Percentiles rank a stretch among this genome's conserved stretches.
phyloP scores from a whole-genome alignment of 495 filamentous ascomycete species.

The Glonium stellatum region DNA sequence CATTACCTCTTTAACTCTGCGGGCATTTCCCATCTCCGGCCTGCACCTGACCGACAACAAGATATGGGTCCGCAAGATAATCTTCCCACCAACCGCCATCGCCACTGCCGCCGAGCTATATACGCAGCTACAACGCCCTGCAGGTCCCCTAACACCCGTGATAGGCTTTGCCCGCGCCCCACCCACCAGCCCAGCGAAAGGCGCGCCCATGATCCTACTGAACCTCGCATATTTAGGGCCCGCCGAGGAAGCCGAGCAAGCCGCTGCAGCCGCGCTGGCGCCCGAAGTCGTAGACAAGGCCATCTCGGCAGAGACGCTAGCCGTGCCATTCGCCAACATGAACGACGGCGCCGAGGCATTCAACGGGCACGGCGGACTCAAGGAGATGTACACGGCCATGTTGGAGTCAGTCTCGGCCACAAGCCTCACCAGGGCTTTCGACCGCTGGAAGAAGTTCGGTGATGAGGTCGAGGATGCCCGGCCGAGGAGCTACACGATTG shows the following conservation, averaged over 20 bases:
- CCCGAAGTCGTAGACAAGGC: background rate
- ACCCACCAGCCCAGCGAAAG: constrained; percentile 9
- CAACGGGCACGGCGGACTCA: constrained; percentile 14
- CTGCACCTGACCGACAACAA: constrained; percentile 11
- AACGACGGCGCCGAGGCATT: constrained; percentile 6
- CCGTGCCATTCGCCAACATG: background rate
- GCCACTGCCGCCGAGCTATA: constrained; percentile 2
- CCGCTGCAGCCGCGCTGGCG: background rate
- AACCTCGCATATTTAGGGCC: constrained; percentile 12
- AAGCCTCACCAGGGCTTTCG: constrained; percentile 5
- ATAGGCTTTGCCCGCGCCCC: constrained; percentile 16
- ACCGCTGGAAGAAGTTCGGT: constrained; percentile 3
- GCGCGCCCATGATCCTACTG: constrained; percentile 15
- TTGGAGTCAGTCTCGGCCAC: background rate
- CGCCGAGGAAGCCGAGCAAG: background rate
- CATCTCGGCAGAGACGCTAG: background rate
- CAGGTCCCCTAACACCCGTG: constrained; percentile 1
- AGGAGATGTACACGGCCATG: constrained; percentile 8
- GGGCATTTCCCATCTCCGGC: constrained; percentile 5
- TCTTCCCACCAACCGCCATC: constrained; percentile 7
- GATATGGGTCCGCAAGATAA: constrained; percentile 16
- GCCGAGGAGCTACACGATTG: constrained; percentile 2
- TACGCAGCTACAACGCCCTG: constrained; percentile 1
- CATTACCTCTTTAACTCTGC: constrained; percentile 13
- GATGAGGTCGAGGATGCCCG: background rate